phyloP scores from a whole-genome alignment of 805 yeast genomes.

The Hanseniaspora occidentalis region DNA sequence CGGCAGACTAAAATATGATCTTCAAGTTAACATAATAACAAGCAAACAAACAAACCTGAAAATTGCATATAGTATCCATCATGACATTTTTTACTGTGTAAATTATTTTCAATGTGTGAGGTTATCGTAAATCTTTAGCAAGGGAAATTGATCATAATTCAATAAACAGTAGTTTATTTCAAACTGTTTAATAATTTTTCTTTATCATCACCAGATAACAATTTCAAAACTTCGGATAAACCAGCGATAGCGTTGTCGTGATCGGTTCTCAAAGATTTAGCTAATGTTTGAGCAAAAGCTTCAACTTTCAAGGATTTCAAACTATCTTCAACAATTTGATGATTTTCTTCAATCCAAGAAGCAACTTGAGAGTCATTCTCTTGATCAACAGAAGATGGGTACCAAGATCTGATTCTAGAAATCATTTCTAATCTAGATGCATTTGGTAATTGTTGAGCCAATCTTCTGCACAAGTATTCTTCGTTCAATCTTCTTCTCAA shows the following conservation, averaged over 20 bases:
- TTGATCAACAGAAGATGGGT: slow-evolving; percentile 54
- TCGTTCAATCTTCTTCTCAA: slow-evolving; percentile 90
- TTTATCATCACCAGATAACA: slow-evolving; percentile 43
- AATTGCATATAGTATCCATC: neutral
- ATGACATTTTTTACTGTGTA: no score
- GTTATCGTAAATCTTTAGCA: neutral
- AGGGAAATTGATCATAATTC: neutral
- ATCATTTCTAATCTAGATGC: slow-evolving; percentile 67
- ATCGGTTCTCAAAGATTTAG: slow-evolving; percentile 44
- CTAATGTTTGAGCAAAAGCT: slow-evolving; percentile 50
- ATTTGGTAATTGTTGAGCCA: slow-evolving; percentile 48
- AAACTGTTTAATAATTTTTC: slow-evolving; percentile 29
- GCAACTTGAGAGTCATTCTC: slow-evolving; percentile 72
- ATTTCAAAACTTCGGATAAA: slow-evolving; percentile 39
- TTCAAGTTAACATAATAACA: slow-evolving; percentile 2
- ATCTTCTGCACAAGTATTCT: slow-evolving; percentile 69
- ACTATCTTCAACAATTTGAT: slow-evolving; percentile 43
- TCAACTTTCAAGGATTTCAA: slow-evolving; percentile 57
- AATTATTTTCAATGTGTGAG: no score
- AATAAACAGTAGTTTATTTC: slow-evolving; percentile 14
- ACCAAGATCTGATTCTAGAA: slow-evolving; percentile 82
- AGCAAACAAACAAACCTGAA: slow-evolving; percentile 2
- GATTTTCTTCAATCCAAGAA: slow-evolving; percentile 75
- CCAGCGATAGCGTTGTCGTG: slow-evolving; percentile 42
- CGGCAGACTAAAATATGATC: no score